Conservation (phyloP, 257 asterid genomes). For the Plectranthus barbatus region DNA sequence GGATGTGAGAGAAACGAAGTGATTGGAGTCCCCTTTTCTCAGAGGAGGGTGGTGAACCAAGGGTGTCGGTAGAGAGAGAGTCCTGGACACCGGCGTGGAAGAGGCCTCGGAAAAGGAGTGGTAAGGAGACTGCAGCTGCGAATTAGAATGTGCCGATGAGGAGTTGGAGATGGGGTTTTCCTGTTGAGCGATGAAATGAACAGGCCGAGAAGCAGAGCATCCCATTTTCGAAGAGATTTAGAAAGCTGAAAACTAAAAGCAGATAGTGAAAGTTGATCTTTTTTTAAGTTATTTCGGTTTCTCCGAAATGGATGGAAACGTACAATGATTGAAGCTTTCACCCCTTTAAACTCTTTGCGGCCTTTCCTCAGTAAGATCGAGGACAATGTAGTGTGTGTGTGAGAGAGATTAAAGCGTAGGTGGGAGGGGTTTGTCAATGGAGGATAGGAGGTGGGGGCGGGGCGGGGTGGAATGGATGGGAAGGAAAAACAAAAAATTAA, state of each 20-base stretch:
- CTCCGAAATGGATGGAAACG: slow-evolving; percentile 13
- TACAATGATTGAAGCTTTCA: slow-evolving; percentile 19
- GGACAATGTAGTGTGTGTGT: neutral
- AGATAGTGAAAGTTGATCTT: slow-evolving; percentile 17
- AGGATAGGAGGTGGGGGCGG: slow-evolving; percentile 1
- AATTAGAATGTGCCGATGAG: slow-evolving; percentile 36
- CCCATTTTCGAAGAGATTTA: slow-evolving; percentile 33
- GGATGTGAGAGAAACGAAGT: slow-evolving; percentile 75
- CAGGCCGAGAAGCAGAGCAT: slow-evolving; percentile 62
- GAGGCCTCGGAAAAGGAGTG: slow-evolving; percentile 45
- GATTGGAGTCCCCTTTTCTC: slow-evolving; percentile 51
- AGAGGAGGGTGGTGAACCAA: slow-evolving; percentile 54
- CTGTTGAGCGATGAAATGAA: slow-evolving; percentile 36
- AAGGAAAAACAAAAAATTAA: slow-evolving; percentile 11
- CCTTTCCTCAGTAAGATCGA: neutral
- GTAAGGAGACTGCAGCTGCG: slow-evolving; percentile 31
- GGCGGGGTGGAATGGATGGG: too few relatives aligned
- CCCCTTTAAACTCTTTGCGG: neutral
- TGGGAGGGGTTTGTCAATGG: slow-evolving; percentile 22
- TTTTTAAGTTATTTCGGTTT: neutral
- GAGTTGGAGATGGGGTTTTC: slow-evolving; percentile 39
- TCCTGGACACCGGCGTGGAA: slow-evolving; percentile 46
- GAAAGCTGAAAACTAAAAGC: neutral
- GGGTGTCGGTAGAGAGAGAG: slow-evolving; percentile 47
- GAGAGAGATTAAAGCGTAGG: slow-evolving; percentile 9